Conservation (phyloP, 345 rosid species). For the Hypericum androsaemum region DNA sequence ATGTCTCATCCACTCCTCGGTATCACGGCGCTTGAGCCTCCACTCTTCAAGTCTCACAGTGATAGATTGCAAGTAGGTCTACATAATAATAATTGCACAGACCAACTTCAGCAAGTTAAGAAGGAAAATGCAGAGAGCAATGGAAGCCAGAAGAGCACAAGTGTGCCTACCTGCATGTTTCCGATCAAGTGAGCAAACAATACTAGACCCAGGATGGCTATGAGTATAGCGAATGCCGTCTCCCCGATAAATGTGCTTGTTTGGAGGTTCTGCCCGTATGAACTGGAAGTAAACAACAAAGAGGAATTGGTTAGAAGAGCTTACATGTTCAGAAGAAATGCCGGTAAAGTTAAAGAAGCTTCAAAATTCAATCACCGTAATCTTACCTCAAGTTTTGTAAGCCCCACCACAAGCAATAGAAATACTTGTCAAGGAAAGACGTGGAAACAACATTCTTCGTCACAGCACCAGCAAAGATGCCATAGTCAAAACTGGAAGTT, state of each 20-base stretch:
- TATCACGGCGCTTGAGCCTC: slow-evolving; percentile 47
- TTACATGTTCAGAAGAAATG: background rate
- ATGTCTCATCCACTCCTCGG: slow-evolving; percentile 56
- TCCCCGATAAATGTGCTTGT: slow-evolving; percentile 43
- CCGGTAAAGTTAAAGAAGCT: no score
- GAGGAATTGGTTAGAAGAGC: background rate
- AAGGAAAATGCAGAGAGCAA: background rate
- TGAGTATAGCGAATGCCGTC: slow-evolving; percentile 35
- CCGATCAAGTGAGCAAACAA: slow-evolving; percentile 47
- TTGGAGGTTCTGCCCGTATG: slow-evolving; percentile 31
- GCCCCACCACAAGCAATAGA: slow-evolving; percentile 90
- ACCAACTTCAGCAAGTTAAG: background rate
- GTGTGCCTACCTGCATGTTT: slow-evolving; percentile 38
- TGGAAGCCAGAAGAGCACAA: background rate
- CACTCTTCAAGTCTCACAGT: slow-evolving; percentile 51
- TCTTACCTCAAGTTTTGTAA: slow-evolving; percentile 73
- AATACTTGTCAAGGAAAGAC: slow-evolving; percentile 51
- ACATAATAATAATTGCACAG: background rate
- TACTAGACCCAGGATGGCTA: slow-evolving; percentile 38
- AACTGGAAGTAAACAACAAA: slow-evolving; percentile 21
- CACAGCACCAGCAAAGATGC: slow-evolving; percentile 57
- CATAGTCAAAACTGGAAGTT: slow-evolving; percentile 31
- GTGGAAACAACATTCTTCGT: slow-evolving; percentile 40
- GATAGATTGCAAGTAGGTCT: slow-evolving; percentile 52
- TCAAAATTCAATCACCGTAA: background rate